Evolutionary conservation across 148 eudicot genomes (phyloP).

Genomic region (Linanthus parryae): DNA sequence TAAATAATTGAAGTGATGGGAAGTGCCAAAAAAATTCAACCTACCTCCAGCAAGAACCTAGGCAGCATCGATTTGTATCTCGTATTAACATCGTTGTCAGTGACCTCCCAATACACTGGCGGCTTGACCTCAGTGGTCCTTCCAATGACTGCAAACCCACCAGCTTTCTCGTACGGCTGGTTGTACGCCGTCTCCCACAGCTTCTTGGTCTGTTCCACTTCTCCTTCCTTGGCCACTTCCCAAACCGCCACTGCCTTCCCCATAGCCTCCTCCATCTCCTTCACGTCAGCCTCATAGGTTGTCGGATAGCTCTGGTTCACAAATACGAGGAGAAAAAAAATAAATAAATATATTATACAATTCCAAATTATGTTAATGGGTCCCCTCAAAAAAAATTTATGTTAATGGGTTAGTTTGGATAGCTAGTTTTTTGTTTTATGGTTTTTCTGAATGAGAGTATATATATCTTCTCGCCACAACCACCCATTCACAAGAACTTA

Average conservation of each 20-base stretch:
- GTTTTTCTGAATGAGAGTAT: too few relatives aligned
- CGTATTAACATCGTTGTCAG: slow-evolving; percentile 59
- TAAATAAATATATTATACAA: too few relatives aligned
- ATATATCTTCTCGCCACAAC: too few relatives aligned
- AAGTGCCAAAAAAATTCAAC: slow-evolving; percentile 20
- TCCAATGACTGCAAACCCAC: slow-evolving; percentile 29
- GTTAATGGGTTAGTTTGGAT: too few relatives aligned
- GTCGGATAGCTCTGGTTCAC: slow-evolving; percentile 85
- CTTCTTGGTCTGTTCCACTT: slow-evolving; percentile 45
- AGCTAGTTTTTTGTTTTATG: too few relatives aligned
- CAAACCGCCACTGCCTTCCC: slow-evolving; percentile 51
- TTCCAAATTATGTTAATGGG: too few relatives aligned
- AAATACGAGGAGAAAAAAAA: slow-evolving; percentile 1
- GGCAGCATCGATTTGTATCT: slow-evolving; percentile 78
- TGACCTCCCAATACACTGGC: slow-evolving; percentile 53
- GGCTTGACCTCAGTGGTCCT: slow-evolving; percentile 20
- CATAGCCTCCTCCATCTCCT: slow-evolving; percentile 54
- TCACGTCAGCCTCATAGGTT: slow-evolving; percentile 64
- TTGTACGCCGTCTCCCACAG: slow-evolving; percentile 74
- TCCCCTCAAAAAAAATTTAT: too few relatives aligned
- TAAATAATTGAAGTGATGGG: neutral
- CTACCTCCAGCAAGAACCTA: slow-evolving; percentile 79
- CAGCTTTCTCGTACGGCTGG: slow-evolving; percentile 92
- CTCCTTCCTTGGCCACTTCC: slow-evolving; percentile 43
- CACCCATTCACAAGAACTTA: too few relatives aligned